Evolutionary conservation across 2,329 filamentous ascomycete genomes (phyloP).

Genomic region (Hirsutella thompsonii): DNA sequence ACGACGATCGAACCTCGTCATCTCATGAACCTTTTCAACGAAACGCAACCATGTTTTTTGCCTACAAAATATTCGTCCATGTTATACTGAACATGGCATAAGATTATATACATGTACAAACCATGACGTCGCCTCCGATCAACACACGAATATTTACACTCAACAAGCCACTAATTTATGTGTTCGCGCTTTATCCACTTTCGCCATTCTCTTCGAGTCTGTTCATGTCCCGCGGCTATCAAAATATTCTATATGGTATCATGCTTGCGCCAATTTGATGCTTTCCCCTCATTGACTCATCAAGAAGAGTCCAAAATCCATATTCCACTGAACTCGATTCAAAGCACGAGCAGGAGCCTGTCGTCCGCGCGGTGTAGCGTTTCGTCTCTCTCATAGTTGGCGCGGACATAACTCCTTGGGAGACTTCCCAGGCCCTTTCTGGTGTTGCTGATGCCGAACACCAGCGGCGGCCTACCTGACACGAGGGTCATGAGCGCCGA

Average conservation of each 20-base stretch:
- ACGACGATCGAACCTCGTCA: no score
- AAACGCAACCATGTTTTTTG: no score
- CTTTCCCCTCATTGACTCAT: not conserved
- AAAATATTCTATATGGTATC: not conserved
- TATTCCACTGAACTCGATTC: not conserved
- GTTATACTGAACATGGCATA: no score
- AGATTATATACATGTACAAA: no score
- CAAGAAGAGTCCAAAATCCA: not conserved
- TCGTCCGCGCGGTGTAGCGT: conserved; percentile 1
- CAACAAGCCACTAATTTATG: no score
- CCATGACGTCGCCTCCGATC: no score
- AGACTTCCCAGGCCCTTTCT: conserved; percentile 5
- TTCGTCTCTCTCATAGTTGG: conserved; percentile 5
- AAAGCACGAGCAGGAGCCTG: conserved; percentile 3
- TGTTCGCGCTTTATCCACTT: no score
- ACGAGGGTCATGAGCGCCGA: conserved; percentile 6
- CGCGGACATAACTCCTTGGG: conserved; percentile 6
- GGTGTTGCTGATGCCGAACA: conserved; percentile 6
- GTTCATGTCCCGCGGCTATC: no score
- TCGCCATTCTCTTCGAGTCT: no score
- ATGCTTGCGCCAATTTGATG: not conserved
- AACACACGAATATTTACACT: no score
- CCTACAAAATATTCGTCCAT: no score
- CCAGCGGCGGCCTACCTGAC: conserved; percentile 5
- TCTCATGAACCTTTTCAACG: no score